phyloP scores from a whole-genome alignment of 495 filamentous ascomycete genomes.

The Aspergillus wentii region DNA sequence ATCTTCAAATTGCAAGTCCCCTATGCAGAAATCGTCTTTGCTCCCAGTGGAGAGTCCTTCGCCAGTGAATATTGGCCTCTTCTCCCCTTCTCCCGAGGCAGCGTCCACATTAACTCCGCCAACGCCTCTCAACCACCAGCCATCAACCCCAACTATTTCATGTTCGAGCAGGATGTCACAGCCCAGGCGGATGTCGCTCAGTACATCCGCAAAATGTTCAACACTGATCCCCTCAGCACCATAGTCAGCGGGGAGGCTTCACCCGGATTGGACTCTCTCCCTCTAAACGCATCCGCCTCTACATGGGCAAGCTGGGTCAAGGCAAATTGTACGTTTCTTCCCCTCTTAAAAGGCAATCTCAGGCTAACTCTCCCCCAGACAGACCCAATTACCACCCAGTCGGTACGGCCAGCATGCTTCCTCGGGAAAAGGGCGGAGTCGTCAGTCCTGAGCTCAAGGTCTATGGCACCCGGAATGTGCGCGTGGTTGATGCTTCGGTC shows the following conservation, averaged over 20 bases:
- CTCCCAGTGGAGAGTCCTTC: constrained; percentile 18
- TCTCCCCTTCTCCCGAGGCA: constrained; percentile 50
- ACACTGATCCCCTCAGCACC: constrained; percentile 12
- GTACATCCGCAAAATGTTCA: constrained; percentile 22
- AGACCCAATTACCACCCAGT: constrained; percentile 33
- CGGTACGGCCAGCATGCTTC: constrained; percentile 53
- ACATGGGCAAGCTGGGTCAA: constrained; percentile 21
- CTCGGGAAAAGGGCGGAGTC: constrained; percentile 50
- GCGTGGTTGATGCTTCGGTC: constrained; percentile 53
- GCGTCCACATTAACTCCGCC: constrained; percentile 46
- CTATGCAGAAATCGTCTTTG: constrained; percentile 32
- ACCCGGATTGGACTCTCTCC: constrained; percentile 10
- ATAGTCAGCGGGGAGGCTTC: constrained; percentile 12
- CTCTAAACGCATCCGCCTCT: constrained; percentile 1
- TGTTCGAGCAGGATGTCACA: constrained; percentile 46
- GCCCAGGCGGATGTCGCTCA: constrained; percentile 20
- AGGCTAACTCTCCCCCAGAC: constrained; percentile 4
- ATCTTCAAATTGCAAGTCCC: constrained; percentile 38
- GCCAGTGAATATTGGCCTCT: constrained; percentile 38
- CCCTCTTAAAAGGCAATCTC: neutral
- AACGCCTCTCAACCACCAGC: constrained; percentile 28
- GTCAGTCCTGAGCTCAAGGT: constrained; percentile 31
- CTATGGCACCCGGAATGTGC: constrained; percentile 41
- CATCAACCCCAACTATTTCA: constrained; percentile 52
- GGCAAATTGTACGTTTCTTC: constrained; percentile 19